phyloP scores from a whole-genome alignment of 2,329 filamentous ascomycete species.

The Xylariaceae sp. region DNA sequence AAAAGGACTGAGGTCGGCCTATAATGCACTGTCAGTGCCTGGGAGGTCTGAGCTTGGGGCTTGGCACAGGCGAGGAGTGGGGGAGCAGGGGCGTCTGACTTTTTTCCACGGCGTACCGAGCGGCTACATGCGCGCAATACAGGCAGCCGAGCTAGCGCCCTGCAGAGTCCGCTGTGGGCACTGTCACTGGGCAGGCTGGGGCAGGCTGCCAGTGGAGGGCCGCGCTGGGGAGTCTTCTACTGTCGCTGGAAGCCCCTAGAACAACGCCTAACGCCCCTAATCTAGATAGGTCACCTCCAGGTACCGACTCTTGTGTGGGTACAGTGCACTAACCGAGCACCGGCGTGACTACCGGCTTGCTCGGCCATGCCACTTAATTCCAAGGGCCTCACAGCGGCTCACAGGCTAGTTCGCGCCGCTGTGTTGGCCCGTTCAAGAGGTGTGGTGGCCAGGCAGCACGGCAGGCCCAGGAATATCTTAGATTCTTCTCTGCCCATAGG shows the following conservation, averaged over 20 bases:
- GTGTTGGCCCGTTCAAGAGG: background rate
- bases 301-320: background rate
- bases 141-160: background rate
- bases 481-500: too few relatives aligned
- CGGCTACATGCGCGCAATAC: background rate
- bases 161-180: background rate
- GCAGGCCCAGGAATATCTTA: too few relatives aligned
- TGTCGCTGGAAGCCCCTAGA: too few relatives aligned
- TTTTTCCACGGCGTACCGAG: background rate
- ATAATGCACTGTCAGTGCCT: background rate
- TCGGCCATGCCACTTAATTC: background rate
- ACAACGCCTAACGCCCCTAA: background rate
- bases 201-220: too few relatives aligned
- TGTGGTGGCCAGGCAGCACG: background rate
- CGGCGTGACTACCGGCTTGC: background rate
- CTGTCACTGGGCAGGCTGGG: background rate
- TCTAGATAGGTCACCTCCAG: background rate
- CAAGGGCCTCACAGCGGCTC: too few relatives aligned
- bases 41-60: slow-evolving; percentile 16
- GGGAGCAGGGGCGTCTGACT: slow-evolving; percentile 1
- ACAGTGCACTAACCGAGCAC: background rate
- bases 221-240: background rate
- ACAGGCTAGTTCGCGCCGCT: background rate
- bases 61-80: slow-evolving; percentile 16
- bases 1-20: slow-evolving; percentile 15